Evolutionary conservation across 352 stramenopile species (phyloP), one percentile per base, ranked within the genome.

Genomic region (Phytophthora kernoviae): DNA sequence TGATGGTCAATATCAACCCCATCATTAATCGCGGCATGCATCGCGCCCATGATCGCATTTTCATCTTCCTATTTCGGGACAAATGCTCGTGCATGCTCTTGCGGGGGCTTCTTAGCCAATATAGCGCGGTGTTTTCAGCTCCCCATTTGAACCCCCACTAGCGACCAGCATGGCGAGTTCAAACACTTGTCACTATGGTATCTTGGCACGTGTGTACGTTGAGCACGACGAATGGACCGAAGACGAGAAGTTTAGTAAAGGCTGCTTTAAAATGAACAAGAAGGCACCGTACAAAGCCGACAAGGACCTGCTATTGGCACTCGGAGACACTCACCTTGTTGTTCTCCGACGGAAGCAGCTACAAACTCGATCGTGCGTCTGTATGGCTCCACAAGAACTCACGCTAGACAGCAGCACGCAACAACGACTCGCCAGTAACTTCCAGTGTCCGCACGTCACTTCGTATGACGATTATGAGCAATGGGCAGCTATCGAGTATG

Each of bases 391-490:
- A 32, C n/a, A 52, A 44, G 54, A 71, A 41, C 36, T 70, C 3
- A 60, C 51, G 5, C 37, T 65, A 20, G 52, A 68, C 12, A 61
- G 58, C 43, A 68, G 64, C n/a, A 44, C 54, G 12, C 52, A 73
- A 14, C 54, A 74, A 21, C 46, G 63, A 49, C 47, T 68, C 0
- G 56, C 45, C 5, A 58, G 59, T 20, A 68, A 77, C 33, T 76
- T 78, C 39, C 62, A 76, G 20, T 84, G 75, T 49, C 72, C 75
- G 5, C 72, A 84, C 20, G 36, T 81, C 9, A 27, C 58, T 37
- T 54, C 46, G 33, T 77, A 67, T 30, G 66, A 73, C 18, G 69
- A 77, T 40, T 76, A 70, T 34, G 51, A 58, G 24, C 67, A 63
- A 17, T 59, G 51, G 26, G 65, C 70, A 5, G 53, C 60, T 11